Conservation (phyloP, 2,329 filamentous ascomycete genomes). For the Lachnellula suecica region DNA sequence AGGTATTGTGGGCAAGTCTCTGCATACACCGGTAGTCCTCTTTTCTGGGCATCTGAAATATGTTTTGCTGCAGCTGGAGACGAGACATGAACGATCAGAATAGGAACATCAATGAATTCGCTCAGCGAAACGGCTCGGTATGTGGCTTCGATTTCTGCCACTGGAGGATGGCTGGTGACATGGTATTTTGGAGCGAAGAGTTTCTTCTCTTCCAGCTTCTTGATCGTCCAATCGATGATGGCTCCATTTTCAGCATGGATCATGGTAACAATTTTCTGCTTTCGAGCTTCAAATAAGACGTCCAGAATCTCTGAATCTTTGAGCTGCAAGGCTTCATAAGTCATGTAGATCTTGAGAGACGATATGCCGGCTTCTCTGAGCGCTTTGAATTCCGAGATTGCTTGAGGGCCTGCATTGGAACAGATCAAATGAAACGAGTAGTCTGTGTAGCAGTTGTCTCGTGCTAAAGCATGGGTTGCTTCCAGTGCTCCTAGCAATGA, state of each 20-base stretch:
- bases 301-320: conserved; percentile 41
- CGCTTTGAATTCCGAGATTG: conserved; percentile 33
- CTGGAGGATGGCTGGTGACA: conserved; percentile 45
- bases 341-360: conserved; percentile 45
- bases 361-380: conserved; percentile 39
- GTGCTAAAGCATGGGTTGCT: conserved; percentile 42
- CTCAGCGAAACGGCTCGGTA: conserved; percentile 50
- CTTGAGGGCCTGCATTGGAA: conserved; percentile 37
- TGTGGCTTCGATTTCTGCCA: conserved; percentile 52
- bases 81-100: conserved; percentile 53
- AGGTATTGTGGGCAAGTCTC: conserved; percentile 59
- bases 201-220: conserved; percentile 47
- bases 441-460: conserved; percentile 45
- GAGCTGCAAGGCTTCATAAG: conserved; percentile 41
- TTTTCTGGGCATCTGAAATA: conserved; percentile 47
- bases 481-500: conserved; percentile 42
- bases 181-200: conserved; percentile 52
- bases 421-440: conserved; percentile 49
- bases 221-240: conserved; percentile 53
- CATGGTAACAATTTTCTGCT: conserved; percentile 51
- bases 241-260: conserved; percentile 55
- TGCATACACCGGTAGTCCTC: conserved; percentile 49
- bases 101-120: conserved; percentile 50
- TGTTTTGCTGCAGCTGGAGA: conserved; percentile 44
- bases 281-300: conserved; percentile 41